A percentile compares a stretch with the other conserved stretches of the same genome.
Evolutionary conservation across 2,329 filamentous ascomycete genomes (phyloP).

Genomic region (Trichoderma sp.): DNA sequence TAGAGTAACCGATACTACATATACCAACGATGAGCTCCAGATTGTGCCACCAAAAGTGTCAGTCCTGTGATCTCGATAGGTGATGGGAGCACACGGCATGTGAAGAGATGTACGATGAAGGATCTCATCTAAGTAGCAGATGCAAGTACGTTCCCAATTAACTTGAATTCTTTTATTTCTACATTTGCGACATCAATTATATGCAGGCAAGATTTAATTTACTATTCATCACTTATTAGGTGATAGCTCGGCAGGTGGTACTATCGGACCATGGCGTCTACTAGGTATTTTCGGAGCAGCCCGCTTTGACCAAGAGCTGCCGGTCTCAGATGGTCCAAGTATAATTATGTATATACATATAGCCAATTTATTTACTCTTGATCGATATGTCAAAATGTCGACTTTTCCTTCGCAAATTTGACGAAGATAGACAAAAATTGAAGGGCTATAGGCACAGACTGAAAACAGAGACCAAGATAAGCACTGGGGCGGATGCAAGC

Average conservation of each 20-base stretch:
- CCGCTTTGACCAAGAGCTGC: neutral
- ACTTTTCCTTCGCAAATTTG: neutral
- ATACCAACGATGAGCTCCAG: neutral
- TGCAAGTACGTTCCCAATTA: neutral
- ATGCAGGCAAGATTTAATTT: neutral
- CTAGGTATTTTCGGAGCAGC: neutral
- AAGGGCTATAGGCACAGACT: neutral
- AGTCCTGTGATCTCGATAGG: neutral
- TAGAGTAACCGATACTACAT: neutral
- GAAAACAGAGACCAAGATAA: neutral
- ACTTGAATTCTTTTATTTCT: neutral
- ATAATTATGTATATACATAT: neutral
- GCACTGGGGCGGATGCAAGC: neutral
- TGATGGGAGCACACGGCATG: neutral
- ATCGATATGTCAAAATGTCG: neutral
- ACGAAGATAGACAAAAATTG: neutral
- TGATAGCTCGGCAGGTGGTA: neutral
- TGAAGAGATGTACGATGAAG: neutral
- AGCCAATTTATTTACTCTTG: neutral
- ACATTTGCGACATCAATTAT: neutral
- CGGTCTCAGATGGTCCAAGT: neutral
- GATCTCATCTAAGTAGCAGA: neutral
- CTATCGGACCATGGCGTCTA: neutral
- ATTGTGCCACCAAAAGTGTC: neutral
- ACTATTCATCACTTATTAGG: neutral